Evolutionary conservation across 768 basidiomycete species (phyloP), one percentile per base, ranked within the genome.

Genomic region (Leccinum rimulosum): DNA sequence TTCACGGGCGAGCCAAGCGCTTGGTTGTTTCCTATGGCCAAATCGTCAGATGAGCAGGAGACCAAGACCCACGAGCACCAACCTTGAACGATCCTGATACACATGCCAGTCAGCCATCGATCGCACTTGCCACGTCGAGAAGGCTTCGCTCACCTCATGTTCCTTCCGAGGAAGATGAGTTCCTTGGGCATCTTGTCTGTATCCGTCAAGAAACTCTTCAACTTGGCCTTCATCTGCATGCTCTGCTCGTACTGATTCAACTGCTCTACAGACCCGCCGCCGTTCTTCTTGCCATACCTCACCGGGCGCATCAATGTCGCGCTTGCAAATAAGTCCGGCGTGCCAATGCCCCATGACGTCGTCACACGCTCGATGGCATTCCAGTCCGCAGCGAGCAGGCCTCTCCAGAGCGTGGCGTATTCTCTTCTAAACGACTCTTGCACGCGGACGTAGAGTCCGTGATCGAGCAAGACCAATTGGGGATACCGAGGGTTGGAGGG

Each of bases 401-500:
- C 81, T 54, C 84, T 80, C 93, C 93, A 95, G 5, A 96, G 76
- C 5, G 77, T 74, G 15, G 89, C 88, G 77, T 95, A 96, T 57
- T 95, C 84, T 36, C 80, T 75, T 61, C 84, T 81, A 70, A 97
- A 93, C 2, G 77, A 70, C 17, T 87, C 82, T 15, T 83, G 72
- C 4, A 94, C 81, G 8, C 78, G 77, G 43, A 95, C 90, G 68
- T 96, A 97, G 11, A 98, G 76, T 1, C 95, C 95, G 70, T 98
- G 95, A 69, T 98, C 95, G 65, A 98, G 84, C 12, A 97, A 78
- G 33, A 97, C 89, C 61, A 93, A 78, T 65, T 90, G 87, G 2
- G 85, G 80, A 6, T 70, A 65, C 47, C 33, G 55, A 3, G 61
- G 52, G 27, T 64, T 54, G 25, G 52, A 61, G 31, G 72, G 72